Evolutionary conservation across 2,329 filamentous ascomycete genomes (phyloP).

Genomic region (Diaporthe sp.): DNA sequence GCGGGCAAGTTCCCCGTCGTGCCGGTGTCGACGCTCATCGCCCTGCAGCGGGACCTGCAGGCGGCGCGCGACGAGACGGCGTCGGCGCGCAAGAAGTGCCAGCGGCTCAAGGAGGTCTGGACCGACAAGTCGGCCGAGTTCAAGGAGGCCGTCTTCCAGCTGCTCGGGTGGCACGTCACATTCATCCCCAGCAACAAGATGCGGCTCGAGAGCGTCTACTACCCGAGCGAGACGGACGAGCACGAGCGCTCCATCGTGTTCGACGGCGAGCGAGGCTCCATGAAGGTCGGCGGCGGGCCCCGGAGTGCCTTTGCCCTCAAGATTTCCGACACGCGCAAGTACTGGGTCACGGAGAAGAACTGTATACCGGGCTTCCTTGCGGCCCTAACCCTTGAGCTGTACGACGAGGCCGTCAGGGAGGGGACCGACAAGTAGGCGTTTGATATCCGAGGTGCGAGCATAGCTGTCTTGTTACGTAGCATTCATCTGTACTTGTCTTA

Average conservation of each 20-base stretch:
- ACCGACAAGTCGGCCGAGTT: conserved; percentile 92
- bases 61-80: conserved; percentile 78
- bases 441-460: neutral
- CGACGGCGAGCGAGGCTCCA: conserved; percentile 93
- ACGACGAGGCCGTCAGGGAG: conserved; percentile 69
- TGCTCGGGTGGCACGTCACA: conserved; percentile 93
- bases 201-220: conserved; percentile 88
- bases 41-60: conserved; percentile 80
- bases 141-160: conserved; percentile 91
- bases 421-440: conserved; percentile 22
- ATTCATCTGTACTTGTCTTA: neutral
- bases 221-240: conserved; percentile 76
- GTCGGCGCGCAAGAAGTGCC: conserved; percentile 84
- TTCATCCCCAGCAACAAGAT: conserved; percentile 99
- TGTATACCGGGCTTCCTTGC: conserved; percentile 95
- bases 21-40: conserved; percentile 81
- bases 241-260: conserved; percentile 85
- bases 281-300: conserved; percentile 96
- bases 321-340: conserved; percentile 89
- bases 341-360: conserved; percentile 95
- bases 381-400: conserved; percentile 93
- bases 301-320: conserved; percentile 87
- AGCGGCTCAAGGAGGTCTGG: conserved; percentile 94
- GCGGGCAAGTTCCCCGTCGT: conserved; percentile 71
- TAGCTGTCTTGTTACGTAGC: neutral